These are phyloP conservation scores for Fusarium humuli DNA, from an alignment of 2,329 filamentous ascomycete species.

Conservation along the genomic window DNA sequence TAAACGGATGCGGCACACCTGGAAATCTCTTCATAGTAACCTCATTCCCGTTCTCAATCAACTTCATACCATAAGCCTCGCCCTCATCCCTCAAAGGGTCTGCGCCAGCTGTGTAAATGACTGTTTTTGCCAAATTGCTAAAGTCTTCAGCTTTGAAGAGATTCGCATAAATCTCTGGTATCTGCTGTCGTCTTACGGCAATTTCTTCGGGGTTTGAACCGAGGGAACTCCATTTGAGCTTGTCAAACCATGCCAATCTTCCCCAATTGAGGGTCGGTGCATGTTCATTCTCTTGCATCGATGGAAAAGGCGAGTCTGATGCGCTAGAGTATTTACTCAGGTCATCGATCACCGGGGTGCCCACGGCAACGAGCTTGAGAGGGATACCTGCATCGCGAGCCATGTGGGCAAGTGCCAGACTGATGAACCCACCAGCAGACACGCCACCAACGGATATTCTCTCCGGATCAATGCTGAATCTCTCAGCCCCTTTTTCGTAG, in stretches of 20 bases:
- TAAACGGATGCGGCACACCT: constrained; percentile 62
- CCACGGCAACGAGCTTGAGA: constrained; percentile 12
- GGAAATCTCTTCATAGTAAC: constrained; percentile 59
- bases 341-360: constrained; percentile 15
- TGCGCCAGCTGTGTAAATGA: constrained; percentile 8
- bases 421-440: constrained; percentile 15
- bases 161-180: constrained; percentile 3
- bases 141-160: constrained; percentile 6
- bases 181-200: background rate
- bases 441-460: constrained; percentile 3
- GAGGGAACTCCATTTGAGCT: constrained; percentile 16
- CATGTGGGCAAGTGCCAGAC: constrained; percentile 9
- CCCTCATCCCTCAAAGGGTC: constrained; percentile 58
- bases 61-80: constrained; percentile 58
- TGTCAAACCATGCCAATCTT: constrained; percentile 11
- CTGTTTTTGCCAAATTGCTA: background rate
- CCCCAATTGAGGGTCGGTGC: constrained; percentile 16
- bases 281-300: constrained; percentile 9
- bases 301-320: constrained; percentile 3
- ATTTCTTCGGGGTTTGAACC: background rate
- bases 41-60: constrained; percentile 58
- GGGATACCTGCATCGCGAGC: constrained; percentile 3
- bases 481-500: constrained; percentile 7
- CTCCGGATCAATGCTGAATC: background rate
- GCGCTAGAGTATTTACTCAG: constrained; percentile 8